phyloP scores from a whole-genome alignment of 2,329 filamentous ascomycete genomes.

The Clonostachys sp. region DNA sequence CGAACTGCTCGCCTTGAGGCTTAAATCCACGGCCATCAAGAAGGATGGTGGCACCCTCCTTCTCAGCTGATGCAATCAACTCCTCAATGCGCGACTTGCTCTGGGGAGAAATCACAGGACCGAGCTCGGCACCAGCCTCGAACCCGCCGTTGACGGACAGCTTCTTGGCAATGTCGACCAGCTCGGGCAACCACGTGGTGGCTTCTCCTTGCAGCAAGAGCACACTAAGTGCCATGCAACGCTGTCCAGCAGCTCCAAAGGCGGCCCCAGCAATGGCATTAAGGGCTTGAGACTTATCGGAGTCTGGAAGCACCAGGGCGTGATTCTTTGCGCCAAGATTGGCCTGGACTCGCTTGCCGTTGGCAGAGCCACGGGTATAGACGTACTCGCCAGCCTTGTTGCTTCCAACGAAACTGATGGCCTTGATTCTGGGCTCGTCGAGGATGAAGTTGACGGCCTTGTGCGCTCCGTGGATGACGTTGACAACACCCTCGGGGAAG shows the following conservation, averaged over 20 bases:
- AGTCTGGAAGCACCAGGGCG: slow-evolving; percentile 70
- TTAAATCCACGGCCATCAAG: slow-evolving; percentile 68
- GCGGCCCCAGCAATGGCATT: slow-evolving; percentile 66
- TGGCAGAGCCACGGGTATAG: slow-evolving; percentile 66
- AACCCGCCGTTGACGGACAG: slow-evolving; percentile 71
- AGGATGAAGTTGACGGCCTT: slow-evolving; percentile 75
- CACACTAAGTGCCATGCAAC: slow-evolving; percentile 65
- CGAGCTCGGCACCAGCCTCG: slow-evolving; percentile 67
- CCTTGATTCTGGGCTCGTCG: slow-evolving; percentile 72
- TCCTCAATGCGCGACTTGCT: slow-evolving; percentile 68
- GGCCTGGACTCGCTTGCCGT: slow-evolving; percentile 75
- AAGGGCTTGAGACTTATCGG: slow-evolving; percentile 75
- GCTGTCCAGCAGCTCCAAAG: slow-evolving; percentile 63
- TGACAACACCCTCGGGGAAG: slow-evolving; percentile 70
- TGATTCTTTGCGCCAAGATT: slow-evolving; percentile 81
- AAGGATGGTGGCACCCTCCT: slow-evolving; percentile 46
- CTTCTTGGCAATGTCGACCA: slow-evolving; percentile 64
- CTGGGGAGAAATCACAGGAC: slow-evolving; percentile 69
- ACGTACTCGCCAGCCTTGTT: slow-evolving; percentile 84
- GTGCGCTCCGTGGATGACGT: slow-evolving; percentile 69
- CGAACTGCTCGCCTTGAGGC: slow-evolving; percentile 58
- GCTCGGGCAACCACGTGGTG: slow-evolving; percentile 67
- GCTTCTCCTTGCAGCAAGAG: slow-evolving; percentile 66
- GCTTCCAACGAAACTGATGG: slow-evolving; percentile 71
- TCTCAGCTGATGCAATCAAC: slow-evolving; percentile 45